Conservation (phyloP, 257 asterid genomes). For the Echites panduratus region DNA sequence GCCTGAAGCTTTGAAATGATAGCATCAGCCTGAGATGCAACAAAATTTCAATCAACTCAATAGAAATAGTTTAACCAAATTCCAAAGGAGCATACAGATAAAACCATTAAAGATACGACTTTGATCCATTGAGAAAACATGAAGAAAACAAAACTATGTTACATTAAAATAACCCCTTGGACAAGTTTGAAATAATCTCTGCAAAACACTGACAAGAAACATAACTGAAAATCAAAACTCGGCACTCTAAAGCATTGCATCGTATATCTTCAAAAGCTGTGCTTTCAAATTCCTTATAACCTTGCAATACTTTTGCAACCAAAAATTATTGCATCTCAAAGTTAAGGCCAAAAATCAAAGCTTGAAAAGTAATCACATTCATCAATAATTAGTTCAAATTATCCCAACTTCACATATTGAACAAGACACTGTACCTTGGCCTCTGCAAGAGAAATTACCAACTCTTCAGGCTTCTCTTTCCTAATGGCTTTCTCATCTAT, state of each 20-base stretch:
- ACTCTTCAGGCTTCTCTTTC: constrained; percentile 81
- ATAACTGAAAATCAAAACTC: not conserved
- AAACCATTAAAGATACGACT: not conserved
- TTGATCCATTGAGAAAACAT: not conserved
- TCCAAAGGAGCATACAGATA: not conserved
- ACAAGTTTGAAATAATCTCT: not conserved
- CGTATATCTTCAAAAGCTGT: not conserved
- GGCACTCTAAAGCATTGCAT: not conserved
- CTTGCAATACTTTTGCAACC: not conserved
- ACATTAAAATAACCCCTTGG: not conserved
- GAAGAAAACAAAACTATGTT: not conserved
- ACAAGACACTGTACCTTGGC: constrained; percentile 54
- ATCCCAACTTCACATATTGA: not conserved
- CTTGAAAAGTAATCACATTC: not conserved
- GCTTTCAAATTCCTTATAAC: not conserved
- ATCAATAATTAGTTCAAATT: not conserved
- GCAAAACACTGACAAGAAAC: not conserved
- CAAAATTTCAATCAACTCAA: constrained; percentile 20
- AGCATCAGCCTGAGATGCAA: constrained; percentile 74
- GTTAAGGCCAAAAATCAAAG: not conserved
- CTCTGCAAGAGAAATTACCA: constrained; percentile 86
- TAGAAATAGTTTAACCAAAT: constrained; percentile 9
- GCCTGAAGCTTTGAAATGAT: constrained; percentile 48
- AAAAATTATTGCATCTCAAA: not conserved
- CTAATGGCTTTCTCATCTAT: constrained; percentile 90